Conservation (phyloP, 805 yeast species). For the Ogataea parapolymorpha region DNA sequence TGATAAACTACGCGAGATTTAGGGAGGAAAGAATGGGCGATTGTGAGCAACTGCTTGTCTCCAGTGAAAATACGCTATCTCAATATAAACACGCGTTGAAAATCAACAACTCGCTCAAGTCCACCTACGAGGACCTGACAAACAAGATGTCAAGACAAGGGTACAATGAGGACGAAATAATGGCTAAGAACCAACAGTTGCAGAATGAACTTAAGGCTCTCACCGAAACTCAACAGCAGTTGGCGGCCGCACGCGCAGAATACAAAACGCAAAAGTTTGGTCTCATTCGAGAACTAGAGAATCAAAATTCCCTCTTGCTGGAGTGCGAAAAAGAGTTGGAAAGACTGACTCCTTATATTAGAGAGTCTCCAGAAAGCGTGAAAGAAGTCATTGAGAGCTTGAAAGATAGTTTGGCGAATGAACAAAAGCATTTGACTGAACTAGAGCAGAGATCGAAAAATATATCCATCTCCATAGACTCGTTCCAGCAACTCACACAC, state of each 20-base stretch:
- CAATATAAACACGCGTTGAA: slow-evolving; percentile 42
- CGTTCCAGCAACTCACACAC: slow-evolving; percentile 51
- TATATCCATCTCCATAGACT: slow-evolving; percentile 51
- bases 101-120: slow-evolving; percentile 38
- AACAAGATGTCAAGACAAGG: slow-evolving; percentile 23
- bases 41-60: slow-evolving; percentile 58
- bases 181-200: slow-evolving; percentile 49
- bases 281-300: slow-evolving; percentile 57
- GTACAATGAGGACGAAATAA: slow-evolving; percentile 40
- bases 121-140: slow-evolving; percentile 21
- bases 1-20: slow-evolving; percentile 81
- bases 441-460: slow-evolving; percentile 50
- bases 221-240: slow-evolving; percentile 58
- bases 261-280: slow-evolving; percentile 63
- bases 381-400: slow-evolving; percentile 52
- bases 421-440: slow-evolving; percentile 36
- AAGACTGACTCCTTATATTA: slow-evolving; percentile 54
- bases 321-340: slow-evolving; percentile 60
- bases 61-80: slow-evolving; percentile 49
- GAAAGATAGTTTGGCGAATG: slow-evolving; percentile 40
- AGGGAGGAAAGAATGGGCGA: slow-evolving; percentile 73
- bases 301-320: slow-evolving; percentile 51
- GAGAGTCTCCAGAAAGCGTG: slow-evolving; percentile 57
- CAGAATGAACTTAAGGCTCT: slow-evolving; percentile 61
- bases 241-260: slow-evolving; percentile 57